Percentiles rank a stretch among this genome's conserved stretches.
Evolutionary conservation across 169 alveolate genomes (phyloP).

Genomic region (Plasmodium vinckei): DNA sequence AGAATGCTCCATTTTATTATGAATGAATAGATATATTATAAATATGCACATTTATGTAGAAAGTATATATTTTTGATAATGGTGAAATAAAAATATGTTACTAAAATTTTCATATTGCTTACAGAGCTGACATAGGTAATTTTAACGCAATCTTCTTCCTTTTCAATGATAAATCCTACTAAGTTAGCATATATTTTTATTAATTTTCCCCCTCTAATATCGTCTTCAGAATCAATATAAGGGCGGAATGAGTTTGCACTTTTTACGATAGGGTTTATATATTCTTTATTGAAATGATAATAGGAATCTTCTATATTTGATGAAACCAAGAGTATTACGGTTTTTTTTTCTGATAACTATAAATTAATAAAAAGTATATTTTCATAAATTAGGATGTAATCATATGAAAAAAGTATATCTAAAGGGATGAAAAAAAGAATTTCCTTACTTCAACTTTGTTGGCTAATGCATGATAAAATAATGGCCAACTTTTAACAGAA

Average conservation of each 20-base stretch:
- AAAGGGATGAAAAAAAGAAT: not conserved
- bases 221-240: slow-evolving; percentile 47
- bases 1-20: too few species aligned
- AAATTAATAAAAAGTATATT: not conserved
- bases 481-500: slow-evolving; percentile 23
- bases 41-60: too few species aligned
- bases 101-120: not conserved
- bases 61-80: not conserved
- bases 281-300: slow-evolving; percentile 1
- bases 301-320: slow-evolving; percentile 36
- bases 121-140: slow-evolving; percentile 40
- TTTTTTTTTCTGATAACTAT: slow-evolving; percentile 23
- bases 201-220: not conserved
- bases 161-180: slow-evolving; percentile 29
- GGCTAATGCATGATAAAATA: slow-evolving; percentile 51
- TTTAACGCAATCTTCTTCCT: slow-evolving; percentile 15
- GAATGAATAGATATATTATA: too few species aligned
- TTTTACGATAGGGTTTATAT: slow-evolving; percentile 21
- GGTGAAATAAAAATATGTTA: not conserved
- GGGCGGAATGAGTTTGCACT: slow-evolving; percentile 33
- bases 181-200: slow-evolving; percentile 27
- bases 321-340: slow-evolving; percentile 28
- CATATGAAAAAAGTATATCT: not conserved
- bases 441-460: slow-evolving; percentile 31
- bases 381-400: not conserved